Evolutionary conservation across 176 grass and related monocot species (phyloP).

Genomic region (Microstegium vimineum): DNA sequence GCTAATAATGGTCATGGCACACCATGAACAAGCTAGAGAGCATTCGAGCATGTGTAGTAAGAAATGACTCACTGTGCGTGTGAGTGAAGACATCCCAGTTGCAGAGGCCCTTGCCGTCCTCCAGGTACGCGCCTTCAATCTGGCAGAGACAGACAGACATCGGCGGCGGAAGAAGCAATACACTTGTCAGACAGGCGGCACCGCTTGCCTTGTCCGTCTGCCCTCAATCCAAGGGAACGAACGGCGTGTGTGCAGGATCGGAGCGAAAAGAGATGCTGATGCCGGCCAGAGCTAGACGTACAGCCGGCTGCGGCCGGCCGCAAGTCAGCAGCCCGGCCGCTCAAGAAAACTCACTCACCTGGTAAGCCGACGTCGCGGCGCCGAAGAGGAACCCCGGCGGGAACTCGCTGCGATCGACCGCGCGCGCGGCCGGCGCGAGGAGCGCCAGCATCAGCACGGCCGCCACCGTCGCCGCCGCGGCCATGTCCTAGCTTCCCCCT

Average conservation of each 20-base stretch:
- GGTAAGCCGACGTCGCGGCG: slow-evolving; percentile 50
- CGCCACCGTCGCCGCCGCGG: background rate
- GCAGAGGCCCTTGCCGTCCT: slow-evolving; percentile 65
- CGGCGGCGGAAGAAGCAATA: too few species aligned
- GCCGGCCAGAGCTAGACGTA: too few species aligned
- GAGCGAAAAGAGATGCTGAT: too few species aligned
- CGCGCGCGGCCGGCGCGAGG: background rate
- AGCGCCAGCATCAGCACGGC: slow-evolving; percentile 1
- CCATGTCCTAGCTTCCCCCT: too few species aligned
- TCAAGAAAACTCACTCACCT: too few species aligned
- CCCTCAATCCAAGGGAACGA: background rate
- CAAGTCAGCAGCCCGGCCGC: too few species aligned
- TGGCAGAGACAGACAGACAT: too few species aligned
- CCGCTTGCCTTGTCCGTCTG: too few species aligned
- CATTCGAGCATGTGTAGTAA: background rate
- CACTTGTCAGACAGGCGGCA: background rate
- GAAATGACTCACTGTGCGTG: background rate
- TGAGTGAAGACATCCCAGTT: slow-evolving; percentile 94
- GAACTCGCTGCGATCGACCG: background rate
- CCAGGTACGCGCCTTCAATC: slow-evolving; percentile 85
- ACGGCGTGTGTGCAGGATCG: too few species aligned
- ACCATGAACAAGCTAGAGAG: background rate
- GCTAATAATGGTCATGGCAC: too few species aligned
- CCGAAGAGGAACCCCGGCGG: background rate
- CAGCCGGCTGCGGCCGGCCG: too few species aligned